These are phyloP conservation scores for Zygosaccharomyces pseudorouxii DNA, from an alignment of 805 yeast genomes.

Conservation along the genomic window DNA sequence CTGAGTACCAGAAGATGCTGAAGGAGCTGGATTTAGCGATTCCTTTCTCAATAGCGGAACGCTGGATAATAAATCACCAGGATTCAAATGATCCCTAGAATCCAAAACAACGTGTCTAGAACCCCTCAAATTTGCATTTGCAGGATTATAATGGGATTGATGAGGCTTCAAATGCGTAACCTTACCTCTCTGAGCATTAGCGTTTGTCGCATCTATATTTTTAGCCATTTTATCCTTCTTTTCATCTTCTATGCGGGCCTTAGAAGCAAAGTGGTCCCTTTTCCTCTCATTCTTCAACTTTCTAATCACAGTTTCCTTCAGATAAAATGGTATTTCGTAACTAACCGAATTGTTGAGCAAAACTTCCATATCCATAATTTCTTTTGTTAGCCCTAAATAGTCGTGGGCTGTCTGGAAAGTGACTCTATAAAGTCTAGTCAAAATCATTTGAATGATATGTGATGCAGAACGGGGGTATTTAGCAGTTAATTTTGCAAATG, in stretches of 20 bases:
- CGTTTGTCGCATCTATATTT: conserved; percentile 8
- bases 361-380: conserved; percentile 72
- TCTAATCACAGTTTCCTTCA: conserved; percentile 53
- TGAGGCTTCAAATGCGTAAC: conserved; percentile 8
- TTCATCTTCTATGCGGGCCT: conserved; percentile 3
- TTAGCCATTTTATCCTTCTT: conserved; percentile 3
- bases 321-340: conserved; percentile 56
- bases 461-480: conserved; percentile 87
- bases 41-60: conserved; percentile 58
- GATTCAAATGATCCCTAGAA: conserved; percentile 57
- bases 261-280: conserved; percentile 1
- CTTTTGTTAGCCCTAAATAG: conserved; percentile 79
- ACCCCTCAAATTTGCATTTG: conserved; percentile 14
- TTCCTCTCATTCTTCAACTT: conserved; percentile 31
- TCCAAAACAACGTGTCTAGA: conserved; percentile 51
- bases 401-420: conserved; percentile 87
- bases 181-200: conserved; percentile 9
- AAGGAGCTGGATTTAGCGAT: conserved; percentile 4
- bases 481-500: conserved; percentile 65
- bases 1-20: not conserved
- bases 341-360: conserved; percentile 49
- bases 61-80: conserved; percentile 80
- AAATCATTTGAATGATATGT: conserved; percentile 88
- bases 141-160: conserved; percentile 3
- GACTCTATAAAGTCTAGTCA: conserved; percentile 81